Evolutionary conservation across 345 rosid genomes (phyloP), one percentile per base, ranked within the genome.

Genomic region (Citrus hindsii): DNA sequence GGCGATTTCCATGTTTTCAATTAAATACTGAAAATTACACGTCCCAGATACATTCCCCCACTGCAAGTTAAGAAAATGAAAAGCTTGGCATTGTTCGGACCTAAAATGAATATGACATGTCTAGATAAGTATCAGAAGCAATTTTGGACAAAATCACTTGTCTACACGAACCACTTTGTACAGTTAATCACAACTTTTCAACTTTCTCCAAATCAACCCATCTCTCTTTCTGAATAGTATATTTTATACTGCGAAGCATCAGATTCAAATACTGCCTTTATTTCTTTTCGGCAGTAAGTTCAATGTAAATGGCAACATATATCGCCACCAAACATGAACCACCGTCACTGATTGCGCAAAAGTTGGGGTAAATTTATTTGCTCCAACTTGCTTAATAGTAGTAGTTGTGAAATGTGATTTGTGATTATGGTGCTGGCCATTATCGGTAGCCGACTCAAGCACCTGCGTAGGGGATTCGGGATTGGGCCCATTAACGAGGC

Each of bases 341-440:
- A 4, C 37, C 76, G 56, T 73, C 67, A 38, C 24, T 37, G 37
- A 19, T 35, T 0, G 28, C 18, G 25, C 68, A 42, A 74, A 40
- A 38, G 35, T 38, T 61, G 6, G 4, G 77, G 37, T 74, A 25
- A 18, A 24, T 24, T 24, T 21, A 2, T 14, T 74, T 8, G 9
- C 55, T 4, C 48, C 76, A 38, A 60, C 56, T 74, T 60, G 76
- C 24, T 37, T 74, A 37, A 1, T 21, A 16, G 38, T 25, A 0
- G 7, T 38, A 37, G 33, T 46, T 46, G 51, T 3, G 18, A 46
- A 46, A 46, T 13, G 5, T 46, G 51, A 46, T 33, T 13, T 59
- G 24, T 73, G 30, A 58, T 73, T n/a, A 73, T 58, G 76, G n/a
- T 35, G 76, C 27, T 73, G 53, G 76, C 51, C 53, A 37, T 35